phyloP scores from a whole-genome alignment of 169 alveolate genomes.

The Cryptosporidium bovis region DNA sequence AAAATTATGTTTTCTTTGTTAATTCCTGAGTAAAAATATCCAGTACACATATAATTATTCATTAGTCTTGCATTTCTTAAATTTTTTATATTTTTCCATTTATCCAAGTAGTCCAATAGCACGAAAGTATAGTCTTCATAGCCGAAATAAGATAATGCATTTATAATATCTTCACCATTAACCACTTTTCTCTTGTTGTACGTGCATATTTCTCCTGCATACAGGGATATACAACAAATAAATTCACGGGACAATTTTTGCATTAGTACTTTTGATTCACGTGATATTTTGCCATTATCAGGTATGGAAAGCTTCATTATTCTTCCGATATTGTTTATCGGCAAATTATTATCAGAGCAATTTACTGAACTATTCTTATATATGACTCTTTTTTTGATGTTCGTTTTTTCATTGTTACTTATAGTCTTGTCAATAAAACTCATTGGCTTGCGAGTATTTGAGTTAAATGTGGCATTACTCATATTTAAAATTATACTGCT shows the following conservation, averaged over 20 bases:
- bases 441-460: not conserved
- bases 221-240: conserved; percentile 10
- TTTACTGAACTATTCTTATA: no score
- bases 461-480: not conserved
- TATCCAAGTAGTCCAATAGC: not conserved
- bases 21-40: no score
- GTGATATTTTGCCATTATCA: conserved; percentile 14
- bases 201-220: conserved; percentile 28
- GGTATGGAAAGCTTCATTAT: conserved; percentile 53
- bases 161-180: conserved; percentile 60
- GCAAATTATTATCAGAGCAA: conserved; percentile 22
- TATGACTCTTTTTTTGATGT: no score
- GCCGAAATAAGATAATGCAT: conserved; percentile 40
- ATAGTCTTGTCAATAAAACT: not conserved
- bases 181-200: conserved; percentile 25
- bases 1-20: no score
- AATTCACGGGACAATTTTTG: conserved; percentile 32
- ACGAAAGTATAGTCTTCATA: conserved; percentile 9
- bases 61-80: not conserved
- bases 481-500: no score
- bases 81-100: not conserved
- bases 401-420: not conserved
- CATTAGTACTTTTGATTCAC: conserved; percentile 41
- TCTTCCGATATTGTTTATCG: conserved; percentile 53
- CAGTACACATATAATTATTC: not conserved